Evolutionary conservation across 345 rosid genomes (phyloP), one percentile per base, ranked within the genome.

Genomic region (Citrus hindsii): DNA sequence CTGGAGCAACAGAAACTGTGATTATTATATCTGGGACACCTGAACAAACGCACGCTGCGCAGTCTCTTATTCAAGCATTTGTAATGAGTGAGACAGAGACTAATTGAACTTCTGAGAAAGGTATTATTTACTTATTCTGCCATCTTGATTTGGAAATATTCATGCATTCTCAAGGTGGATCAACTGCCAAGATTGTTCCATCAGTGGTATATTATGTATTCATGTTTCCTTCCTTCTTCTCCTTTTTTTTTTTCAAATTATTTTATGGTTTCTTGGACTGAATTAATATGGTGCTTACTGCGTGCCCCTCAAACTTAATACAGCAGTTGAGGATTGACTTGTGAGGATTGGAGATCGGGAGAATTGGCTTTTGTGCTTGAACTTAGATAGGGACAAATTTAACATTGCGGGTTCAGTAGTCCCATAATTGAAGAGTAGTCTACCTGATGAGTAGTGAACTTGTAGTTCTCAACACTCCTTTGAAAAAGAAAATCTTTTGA

Each of bases 21-120:
- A 89, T 91, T 64, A 80, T 86, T 63, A 91, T 92, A 86, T 89
- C 94, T 16, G 94, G 97, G 73, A 89, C 93, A 53, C 97, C 97
- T 9, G 97, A 92, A 74, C 93, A 92, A 84, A 89, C 92, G 1
- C 90, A 92, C 72, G 97, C 97, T 5, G 97, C 94, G 3, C 97
- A 92, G 82, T 84, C 90, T 84, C 93, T 92, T 67, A 89, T 92
- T 83, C 97, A 91, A 81, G 93, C 97, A 55, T 92, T 92, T 77
- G 97, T 92, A 7, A 82, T 89, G 88, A 86, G 90, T 69, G 97
- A 92, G 79, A 83, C 84, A 24, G 88, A 91, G 77, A 69, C 88
- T 32, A 42, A 77, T 74, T 86, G 85, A 86, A 63, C 73, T 35
- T 78, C 28, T 73, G 16, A 37, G 16, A 27, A 32, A 76, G 84